Evolutionary conservation across 495 filamentous ascomycete species (phyloP).

Genomic region (Aspergillus ellipticus): DNA sequence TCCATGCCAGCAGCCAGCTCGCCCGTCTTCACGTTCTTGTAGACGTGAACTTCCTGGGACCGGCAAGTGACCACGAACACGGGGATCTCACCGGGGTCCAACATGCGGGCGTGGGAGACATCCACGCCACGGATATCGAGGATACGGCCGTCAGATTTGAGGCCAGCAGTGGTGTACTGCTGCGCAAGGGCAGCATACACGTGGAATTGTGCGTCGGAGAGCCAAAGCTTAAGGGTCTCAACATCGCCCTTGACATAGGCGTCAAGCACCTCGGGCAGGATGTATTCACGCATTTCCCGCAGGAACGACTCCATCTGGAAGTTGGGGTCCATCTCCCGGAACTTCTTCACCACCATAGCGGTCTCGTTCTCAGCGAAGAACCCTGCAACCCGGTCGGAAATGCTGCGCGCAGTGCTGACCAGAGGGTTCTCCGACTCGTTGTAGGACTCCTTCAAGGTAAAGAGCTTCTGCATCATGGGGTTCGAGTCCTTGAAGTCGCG

Average conservation of each 20-base stretch:
- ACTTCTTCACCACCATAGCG: slow-evolving; percentile 92
- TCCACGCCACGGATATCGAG: slow-evolving; percentile 94
- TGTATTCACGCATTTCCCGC: slow-evolving; percentile 93
- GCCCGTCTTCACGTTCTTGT: slow-evolving; percentile 81
- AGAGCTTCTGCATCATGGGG: slow-evolving; percentile 83
- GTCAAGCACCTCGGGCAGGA: slow-evolving; percentile 93
- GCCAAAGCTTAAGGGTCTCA: slow-evolving; percentile 88
- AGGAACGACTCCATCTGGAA: slow-evolving; percentile 95
- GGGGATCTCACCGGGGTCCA: slow-evolving; percentile 95
- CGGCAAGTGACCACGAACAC: slow-evolving; percentile 95
- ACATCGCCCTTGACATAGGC: slow-evolving; percentile 96
- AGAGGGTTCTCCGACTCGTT: slow-evolving; percentile 96
- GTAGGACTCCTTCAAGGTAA: slow-evolving; percentile 77
- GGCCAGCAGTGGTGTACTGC: slow-evolving; percentile 87
- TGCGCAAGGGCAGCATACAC: slow-evolving; percentile 92
- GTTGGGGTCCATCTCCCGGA: slow-evolving; percentile 91
- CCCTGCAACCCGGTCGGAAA: slow-evolving; percentile 86
- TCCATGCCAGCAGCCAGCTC: slow-evolving; percentile 97
- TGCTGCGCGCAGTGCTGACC: slow-evolving; percentile 86
- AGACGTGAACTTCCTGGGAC: slow-evolving; percentile 98
- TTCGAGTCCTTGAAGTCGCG: slow-evolving; percentile 83
- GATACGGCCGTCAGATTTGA: slow-evolving; percentile 91
- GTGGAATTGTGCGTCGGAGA: slow-evolving; percentile 88
- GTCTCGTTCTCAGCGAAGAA: slow-evolving; percentile 99
- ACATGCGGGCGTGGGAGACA: slow-evolving; percentile 78